Evolutionary conservation across 495 filamentous ascomycete genomes (phyloP).

Genomic region (Coniosporium apollinis): DNA sequence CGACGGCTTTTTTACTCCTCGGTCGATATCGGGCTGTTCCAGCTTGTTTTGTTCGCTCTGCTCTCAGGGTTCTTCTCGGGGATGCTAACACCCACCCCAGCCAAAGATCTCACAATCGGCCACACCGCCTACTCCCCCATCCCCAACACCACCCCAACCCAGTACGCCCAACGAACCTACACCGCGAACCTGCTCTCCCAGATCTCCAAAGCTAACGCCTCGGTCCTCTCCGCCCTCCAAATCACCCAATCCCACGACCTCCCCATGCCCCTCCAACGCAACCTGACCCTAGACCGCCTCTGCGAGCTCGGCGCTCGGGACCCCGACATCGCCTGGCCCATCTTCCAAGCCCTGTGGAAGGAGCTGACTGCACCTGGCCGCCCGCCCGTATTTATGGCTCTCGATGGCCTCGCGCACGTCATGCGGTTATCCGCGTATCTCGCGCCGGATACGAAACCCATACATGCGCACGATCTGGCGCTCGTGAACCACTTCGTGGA

Average conservation of each 20-base stretch:
- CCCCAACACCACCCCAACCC: constrained; percentile 34
- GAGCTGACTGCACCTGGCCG: constrained; percentile 56
- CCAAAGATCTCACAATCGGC: constrained; percentile 61
- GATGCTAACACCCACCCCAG: no score
- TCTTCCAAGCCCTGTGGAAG: constrained; percentile 65
- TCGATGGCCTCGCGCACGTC: constrained; percentile 67
- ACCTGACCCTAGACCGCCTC: constrained; percentile 49
- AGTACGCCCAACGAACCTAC: constrained; percentile 66
- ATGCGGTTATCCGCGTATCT: constrained; percentile 63
- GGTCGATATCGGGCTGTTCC: no score
- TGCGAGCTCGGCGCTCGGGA: constrained; percentile 54
- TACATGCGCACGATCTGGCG: constrained; percentile 77
- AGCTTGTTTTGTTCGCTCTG: neutral
- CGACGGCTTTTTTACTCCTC: constrained; percentile 10
- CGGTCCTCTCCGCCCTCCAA: constrained; percentile 39
- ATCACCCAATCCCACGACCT: constrained; percentile 43
- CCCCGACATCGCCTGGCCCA: constrained; percentile 55
- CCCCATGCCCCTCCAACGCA: constrained; percentile 37
- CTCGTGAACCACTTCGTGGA: constrained; percentile 61
- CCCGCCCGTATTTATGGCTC: constrained; percentile 59
- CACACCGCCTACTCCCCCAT: constrained; percentile 65
- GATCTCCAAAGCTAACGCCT: constrained; percentile 56
- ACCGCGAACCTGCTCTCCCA: constrained; percentile 51
- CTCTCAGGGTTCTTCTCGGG: no score
- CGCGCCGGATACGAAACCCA: constrained; percentile 42